Evolutionary conservation across 2,329 filamentous ascomycete genomes (phyloP), one percentile per base, ranked within the genome.

Genomic region (Ciborinia camelliae): DNA sequence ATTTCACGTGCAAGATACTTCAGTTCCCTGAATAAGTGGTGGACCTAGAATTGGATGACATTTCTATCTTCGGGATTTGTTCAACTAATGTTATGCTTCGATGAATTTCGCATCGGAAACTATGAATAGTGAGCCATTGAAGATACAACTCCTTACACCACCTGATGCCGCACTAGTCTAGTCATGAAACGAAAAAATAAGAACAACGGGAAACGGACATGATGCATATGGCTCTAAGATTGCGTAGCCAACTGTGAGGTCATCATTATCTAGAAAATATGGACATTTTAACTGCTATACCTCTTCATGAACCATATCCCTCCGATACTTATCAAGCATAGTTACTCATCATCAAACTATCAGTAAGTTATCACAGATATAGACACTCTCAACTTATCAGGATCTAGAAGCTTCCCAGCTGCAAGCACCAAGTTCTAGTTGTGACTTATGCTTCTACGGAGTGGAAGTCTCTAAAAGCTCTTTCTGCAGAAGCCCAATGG

Each of bases 111-210:
- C 0, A 8, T 20, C n/a, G 8, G 4, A n/a, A 45, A 45, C 20
- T 7, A 45, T 45, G 3, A 9, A 45, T n/a, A n/a, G n/a, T n/a
- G 18, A 7, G 41, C 8, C 41, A 20, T 20, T 20, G 15, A 37
- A 9, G 14, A 43, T 18, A n/a, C 7, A 15, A 20, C 7, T 35
- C 10, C 23, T 53, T 2, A 8, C 30, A 7, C 15, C 4, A 23
- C 2, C 12, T 23, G n/a, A 4, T 6, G 2, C 0, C 18, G 18
- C 18, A 14, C 7, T 51, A 3, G 4, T n/a, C 7, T 8, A 28
- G 26, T 28, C 26, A 28, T 32, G 15, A 51, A 2, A 23, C 2
- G 3, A 9, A 53, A 32, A 15, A 37, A 12, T 3, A 3, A 23
- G 48, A 32, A 20, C 10, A 37, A 3, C 23, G 30, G 6, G 20